Base-by-base conservation (phyloP, 2,329 filamentous ascomycete species). In the Ciborinia camelliae region DNA sequence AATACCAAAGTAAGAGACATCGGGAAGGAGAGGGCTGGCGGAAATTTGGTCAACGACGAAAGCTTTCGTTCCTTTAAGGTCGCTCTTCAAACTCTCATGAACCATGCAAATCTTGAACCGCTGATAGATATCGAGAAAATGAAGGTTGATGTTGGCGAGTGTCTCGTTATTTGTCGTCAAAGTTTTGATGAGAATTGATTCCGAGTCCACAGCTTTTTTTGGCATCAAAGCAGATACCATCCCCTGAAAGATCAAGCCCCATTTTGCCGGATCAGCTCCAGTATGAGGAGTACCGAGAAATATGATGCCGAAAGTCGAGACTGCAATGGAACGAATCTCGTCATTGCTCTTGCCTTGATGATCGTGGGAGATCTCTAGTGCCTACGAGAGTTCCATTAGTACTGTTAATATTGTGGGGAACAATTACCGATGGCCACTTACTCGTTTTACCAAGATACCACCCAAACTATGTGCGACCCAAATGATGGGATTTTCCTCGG, bases 251-350 rank as follows among this genome's bases (percentile, higher is more conserved):
- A 89, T 78, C 14, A 82, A 77, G 0, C 85, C 89, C 88, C 88
- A 91, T 70, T 84, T 82, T 1, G 89, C 89, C 2, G 87, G 77
- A 68, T 87, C 86, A 1, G 88, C 86, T 10, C 89, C 90, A 23
- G 82, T 85, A 74, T 92, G 90, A 8, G 90, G 90, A 18, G 90
- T 93, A 18, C 90, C 90, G 35, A 93, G 81, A 74, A 93, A 93
- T 41, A 92, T 81, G 65, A 92, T 84, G 30, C 86, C 90, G 72
- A 88, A 92, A 0, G 90, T 92, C 0, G 88, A 91, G 12, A 91
- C 82, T 69, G 84, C 91, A 61, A 92, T 84, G 14, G 87, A 88
- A 26, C 88, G 83, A 43, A 86, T 81, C 63, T 89, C 82, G 66
- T 90, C 84, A 45, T 86, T 83, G 69, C 85, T 81, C 64, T 83